Conservation (phyloP, 1,139 yeast genomes). For the Blastobotrys aristatus region DNA sequence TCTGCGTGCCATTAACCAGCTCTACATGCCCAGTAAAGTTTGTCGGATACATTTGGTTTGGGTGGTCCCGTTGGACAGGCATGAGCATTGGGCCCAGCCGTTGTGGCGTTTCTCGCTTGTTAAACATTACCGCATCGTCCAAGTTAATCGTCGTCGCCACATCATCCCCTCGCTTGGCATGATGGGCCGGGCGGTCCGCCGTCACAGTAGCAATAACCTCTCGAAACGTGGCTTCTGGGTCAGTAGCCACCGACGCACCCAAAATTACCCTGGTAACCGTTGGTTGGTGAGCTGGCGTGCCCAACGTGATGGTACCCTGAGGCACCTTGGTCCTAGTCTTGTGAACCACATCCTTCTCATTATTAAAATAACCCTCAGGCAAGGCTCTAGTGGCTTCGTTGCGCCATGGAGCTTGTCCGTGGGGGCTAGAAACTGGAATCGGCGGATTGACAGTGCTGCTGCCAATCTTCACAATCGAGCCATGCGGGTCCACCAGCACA, state of each 20-base stretch:
- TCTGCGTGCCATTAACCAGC: background rate
- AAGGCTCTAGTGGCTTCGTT: too few relatives aligned
- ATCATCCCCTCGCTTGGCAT: background rate
- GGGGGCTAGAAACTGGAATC: background rate
- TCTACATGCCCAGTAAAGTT: constrained; percentile 2
- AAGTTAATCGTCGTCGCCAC: background rate
- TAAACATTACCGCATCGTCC: background rate
- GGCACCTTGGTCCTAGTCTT: background rate
- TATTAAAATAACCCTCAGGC: too few relatives aligned
- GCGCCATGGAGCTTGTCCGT: too few relatives aligned
- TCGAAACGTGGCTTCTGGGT: background rate
- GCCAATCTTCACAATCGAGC: background rate
- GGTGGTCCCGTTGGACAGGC: background rate
- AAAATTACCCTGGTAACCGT: background rate
- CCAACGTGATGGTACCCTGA: background rate
- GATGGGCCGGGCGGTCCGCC: background rate
- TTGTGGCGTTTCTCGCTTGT: background rate
- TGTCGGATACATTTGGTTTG: background rate
- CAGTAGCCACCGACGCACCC: background rate
- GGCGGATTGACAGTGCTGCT: background rate
- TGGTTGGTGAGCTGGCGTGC: background rate
- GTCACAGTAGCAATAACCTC: background rate
- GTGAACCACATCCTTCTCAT: background rate
- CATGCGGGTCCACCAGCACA: background rate
- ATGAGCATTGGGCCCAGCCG: background rate